Evolutionary conservation across 768 basidiomycete species (phyloP), one percentile per base, ranked within the genome.

Genomic region (Boletus subcaerulescens): DNA sequence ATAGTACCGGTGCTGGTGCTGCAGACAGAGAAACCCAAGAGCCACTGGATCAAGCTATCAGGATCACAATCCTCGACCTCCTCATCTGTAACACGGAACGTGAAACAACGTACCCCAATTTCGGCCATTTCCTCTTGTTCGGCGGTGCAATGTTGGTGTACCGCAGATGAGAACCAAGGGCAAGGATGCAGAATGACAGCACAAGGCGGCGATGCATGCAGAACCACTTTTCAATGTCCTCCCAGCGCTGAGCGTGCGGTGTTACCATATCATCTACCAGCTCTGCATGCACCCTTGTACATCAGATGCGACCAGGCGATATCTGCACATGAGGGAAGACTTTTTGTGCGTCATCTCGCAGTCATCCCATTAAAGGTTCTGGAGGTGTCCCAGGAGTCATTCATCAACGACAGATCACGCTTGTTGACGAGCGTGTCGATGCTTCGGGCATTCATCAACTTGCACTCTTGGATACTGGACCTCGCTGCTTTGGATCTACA

Each of bases 401-500:
- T 73, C 50, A 76, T 74, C 44, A 81, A 71, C 24, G 91, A 95
- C 59, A 88, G 89, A 5, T 79, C 83, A 15, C 79, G 86, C 22
- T 75, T 89, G 12, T 69, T 77, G 39, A 87, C 90, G 6, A 88
- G 85, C 8, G 84, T 89, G 33, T 68, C 84, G 1, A 80, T 82
- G 1, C 71, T 95, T 11, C 79, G 83, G 49, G 80, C 92, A 0
- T 93, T 91, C 79, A 78, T 98, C 12, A 85, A 86, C 15, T 72
- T 93, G 41, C 87, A 93, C 33, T 89, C 93, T 2, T 89, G 84
- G 69, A 83, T 97, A 45, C 81, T 97, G 56, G 90, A 96, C 60
- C 80, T 90, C 20, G 83, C 86, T 20, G 91, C 95, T 1, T 79
- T 98, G 36, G 95, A 98, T 66, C 75, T 97, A 5, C 95, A 95